These are phyloP conservation scores for Chionographis japonica DNA, from an alignment of 106 monocot species.

Conservation along the genomic window DNA sequence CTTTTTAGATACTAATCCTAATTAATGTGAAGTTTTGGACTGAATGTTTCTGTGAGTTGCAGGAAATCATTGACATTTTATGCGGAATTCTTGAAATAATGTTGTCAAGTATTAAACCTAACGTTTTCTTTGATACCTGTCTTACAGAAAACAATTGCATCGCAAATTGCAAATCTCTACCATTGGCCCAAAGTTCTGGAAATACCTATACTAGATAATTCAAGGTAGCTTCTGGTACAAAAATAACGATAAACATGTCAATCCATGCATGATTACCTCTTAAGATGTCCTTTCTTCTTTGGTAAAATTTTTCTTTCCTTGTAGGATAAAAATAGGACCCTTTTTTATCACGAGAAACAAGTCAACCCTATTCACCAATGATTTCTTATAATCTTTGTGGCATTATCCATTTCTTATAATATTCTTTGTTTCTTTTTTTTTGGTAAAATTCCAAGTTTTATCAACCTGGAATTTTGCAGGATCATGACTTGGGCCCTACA, in stretches of 20 bases:
- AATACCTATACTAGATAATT: conserved; percentile 55
- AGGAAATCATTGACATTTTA: too few relatives aligned
- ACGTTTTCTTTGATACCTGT: not conserved
- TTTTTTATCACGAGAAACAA: too few relatives aligned
- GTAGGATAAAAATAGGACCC: too few relatives aligned
- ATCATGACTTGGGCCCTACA: too few relatives aligned
- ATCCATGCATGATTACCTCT: not conserved
- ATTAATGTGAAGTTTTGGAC: not conserved
- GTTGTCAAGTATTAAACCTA: not conserved
- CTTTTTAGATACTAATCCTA: too few relatives aligned
- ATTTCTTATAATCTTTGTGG: too few relatives aligned
- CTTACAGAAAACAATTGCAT: conserved; percentile 38
- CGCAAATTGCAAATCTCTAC: conserved; percentile 59
- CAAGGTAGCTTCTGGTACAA: conserved; percentile 30
- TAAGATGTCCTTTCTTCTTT: not conserved
- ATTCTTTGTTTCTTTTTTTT: too few relatives aligned
- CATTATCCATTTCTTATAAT: too few relatives aligned
- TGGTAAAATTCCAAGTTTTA: too few relatives aligned
- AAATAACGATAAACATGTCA: not conserved
- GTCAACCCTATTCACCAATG: too few relatives aligned
- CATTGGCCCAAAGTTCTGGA: conserved; percentile 68
- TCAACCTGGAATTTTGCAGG: too few relatives aligned
- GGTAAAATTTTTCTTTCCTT: too few relatives aligned
- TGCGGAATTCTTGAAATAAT: not conserved
- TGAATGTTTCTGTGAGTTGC: not conserved